phyloP scores from a whole-genome alignment of 2,329 filamentous ascomycete species.

The Aspergillus udagawae region DNA sequence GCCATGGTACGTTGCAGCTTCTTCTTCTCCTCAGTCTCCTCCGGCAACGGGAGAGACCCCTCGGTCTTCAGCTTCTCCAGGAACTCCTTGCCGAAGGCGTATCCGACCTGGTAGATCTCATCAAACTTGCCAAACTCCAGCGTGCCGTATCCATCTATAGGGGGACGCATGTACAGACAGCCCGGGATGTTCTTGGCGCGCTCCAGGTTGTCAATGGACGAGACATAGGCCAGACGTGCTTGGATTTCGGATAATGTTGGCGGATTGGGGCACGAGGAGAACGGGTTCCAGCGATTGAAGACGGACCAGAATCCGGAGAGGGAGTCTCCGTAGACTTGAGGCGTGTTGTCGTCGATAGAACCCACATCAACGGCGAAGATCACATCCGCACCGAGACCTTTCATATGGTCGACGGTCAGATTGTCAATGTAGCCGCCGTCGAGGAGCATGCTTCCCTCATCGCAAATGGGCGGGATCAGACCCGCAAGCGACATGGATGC shows the following conservation, averaged over 20 bases:
- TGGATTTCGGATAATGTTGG: constrained; percentile 96
- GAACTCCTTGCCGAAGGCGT: constrained; percentile 78
- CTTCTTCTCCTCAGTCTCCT: constrained; percentile 73
- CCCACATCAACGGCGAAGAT: constrained; percentile 97
- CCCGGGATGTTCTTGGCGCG: constrained; percentile 86
- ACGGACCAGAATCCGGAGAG: constrained; percentile 94
- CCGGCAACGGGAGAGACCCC: constrained; percentile 66
- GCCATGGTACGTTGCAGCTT: constrained; percentile 74
- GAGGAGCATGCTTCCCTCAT: constrained; percentile 93
- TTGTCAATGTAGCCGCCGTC: constrained; percentile 98
- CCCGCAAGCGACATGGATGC: constrained; percentile 97
- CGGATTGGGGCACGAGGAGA: constrained; percentile 82
- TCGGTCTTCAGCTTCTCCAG: constrained; percentile 72
- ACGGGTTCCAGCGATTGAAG: constrained; percentile 94
- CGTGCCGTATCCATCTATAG: constrained; percentile 88
- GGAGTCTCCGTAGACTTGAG: constrained; percentile 89
- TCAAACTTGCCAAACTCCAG: constrained; percentile 97
- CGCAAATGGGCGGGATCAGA: constrained; percentile 85
- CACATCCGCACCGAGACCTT: constrained; percentile 82
- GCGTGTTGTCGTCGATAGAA: constrained; percentile 83
- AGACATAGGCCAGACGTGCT: constrained; percentile 89
- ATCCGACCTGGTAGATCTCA: constrained; percentile 89
- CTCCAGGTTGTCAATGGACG: constrained; percentile 88
- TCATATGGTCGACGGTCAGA: constrained; percentile 95
- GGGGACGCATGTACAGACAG: constrained; percentile 94